phyloP scores from a whole-genome alignment of 352 stramenopile species.

The Thalassiosira livingstoniorum region DNA sequence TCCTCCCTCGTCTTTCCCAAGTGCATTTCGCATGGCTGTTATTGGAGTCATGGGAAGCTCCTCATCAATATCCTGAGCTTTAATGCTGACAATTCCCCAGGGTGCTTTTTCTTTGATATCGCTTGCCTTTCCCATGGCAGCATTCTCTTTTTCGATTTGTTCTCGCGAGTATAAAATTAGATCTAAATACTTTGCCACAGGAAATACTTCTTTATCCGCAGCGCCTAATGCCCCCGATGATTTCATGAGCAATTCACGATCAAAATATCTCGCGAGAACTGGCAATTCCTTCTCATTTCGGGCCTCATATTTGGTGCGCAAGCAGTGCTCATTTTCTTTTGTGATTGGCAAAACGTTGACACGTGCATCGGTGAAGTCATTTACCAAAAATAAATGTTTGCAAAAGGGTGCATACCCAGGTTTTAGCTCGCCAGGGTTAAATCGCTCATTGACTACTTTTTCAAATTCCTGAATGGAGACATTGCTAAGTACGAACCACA shows the following conservation, averaged over 20 bases:
- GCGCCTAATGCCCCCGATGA: constrained; percentile 58
- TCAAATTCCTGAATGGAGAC: constrained; percentile 76
- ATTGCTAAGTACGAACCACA: too few relatives aligned
- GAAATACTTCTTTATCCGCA: constrained; percentile 65
- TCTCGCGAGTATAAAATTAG: constrained; percentile 98
- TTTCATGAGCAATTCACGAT: constrained; percentile 84
- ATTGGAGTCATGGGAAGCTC: constrained; percentile 99
- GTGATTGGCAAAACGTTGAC: constrained; percentile 90
- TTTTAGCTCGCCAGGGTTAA: constrained; percentile 60
- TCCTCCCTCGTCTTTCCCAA: constrained; percentile 94
- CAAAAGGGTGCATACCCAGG: constrained; percentile 97
- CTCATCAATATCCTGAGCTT: constrained; percentile 94
- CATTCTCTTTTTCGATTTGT: constrained; percentile 96
- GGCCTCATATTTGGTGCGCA: constrained; percentile 94
- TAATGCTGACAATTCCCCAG: constrained; percentile 95
- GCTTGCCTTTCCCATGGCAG: constrained; percentile 87
- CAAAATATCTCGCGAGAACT: constrained; percentile 90
- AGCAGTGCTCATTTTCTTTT: constrained; percentile 91
- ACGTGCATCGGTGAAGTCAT: constrained; percentile 85
- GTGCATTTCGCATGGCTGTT: constrained; percentile 97
- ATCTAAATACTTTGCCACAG: constrained; percentile 94
- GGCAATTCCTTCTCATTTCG: constrained; percentile 92
- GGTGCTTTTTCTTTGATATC: constrained; percentile 56
- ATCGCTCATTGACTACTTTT: constrained; percentile 77
- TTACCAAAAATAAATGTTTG: constrained; percentile 98